phyloP scores from a whole-genome alignment of 2,329 filamentous ascomycete species.

The Chaetomium olivaceum region DNA sequence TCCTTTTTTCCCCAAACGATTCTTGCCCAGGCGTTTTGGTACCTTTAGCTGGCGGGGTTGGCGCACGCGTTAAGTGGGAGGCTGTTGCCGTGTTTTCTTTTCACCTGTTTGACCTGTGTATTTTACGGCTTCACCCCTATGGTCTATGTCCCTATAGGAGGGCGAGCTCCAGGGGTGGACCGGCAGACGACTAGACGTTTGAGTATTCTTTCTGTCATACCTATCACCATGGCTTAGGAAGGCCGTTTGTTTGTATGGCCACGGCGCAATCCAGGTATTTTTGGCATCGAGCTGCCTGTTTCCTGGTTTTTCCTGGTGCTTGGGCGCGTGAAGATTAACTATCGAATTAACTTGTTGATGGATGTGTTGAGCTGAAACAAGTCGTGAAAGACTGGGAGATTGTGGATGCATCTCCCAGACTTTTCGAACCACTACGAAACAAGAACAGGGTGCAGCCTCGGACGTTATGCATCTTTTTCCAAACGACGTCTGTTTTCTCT shows the following conservation, averaged over 20 bases:
- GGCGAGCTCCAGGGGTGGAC: neutral
- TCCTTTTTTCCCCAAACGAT: neutral
- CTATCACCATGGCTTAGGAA: neutral
- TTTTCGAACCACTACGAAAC: no score
- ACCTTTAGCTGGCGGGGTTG: neutral
- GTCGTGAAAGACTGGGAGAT: neutral
- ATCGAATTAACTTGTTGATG: no score
- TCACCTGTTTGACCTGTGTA: conserved; percentile 2
- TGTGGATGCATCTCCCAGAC: neutral
- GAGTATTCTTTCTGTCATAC: neutral
- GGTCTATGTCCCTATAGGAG: neutral
- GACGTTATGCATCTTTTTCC: neutral
- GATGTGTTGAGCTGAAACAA: neutral
- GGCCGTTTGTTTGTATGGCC: neutral
- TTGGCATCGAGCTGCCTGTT: neutral
- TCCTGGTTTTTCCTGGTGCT: neutral
- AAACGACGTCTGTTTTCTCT: neutral
- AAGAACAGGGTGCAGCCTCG: neutral
- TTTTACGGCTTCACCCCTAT: neutral
- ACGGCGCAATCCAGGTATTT: neutral
- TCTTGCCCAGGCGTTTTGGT: neutral
- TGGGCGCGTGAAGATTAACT: neutral
- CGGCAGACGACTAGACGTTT: neutral
- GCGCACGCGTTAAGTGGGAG: conserved; percentile 3
- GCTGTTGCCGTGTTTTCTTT: neutral